Conservation (phyloP, 1,284 basidiomycete genomes). For the Puccinia novopanici region DNA sequence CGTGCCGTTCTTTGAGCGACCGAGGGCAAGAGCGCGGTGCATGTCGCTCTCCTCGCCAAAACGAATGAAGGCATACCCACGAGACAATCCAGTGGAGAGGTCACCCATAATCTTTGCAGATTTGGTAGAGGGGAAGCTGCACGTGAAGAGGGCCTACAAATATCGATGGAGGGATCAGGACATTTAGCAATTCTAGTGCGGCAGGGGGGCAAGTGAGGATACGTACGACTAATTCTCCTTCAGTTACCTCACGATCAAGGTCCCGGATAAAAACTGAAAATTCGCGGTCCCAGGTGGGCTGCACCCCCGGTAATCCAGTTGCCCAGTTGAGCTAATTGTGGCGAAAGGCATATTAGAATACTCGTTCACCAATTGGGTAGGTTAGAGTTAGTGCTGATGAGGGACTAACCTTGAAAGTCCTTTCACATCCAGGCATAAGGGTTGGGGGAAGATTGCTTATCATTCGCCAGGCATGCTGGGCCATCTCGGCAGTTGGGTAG, state of each 20-base stretch:
- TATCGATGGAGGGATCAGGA: constrained; percentile 59
- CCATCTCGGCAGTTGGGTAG: constrained; percentile 72
- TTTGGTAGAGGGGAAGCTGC: constrained; percentile 81
- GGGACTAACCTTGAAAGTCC: constrained; percentile 56
- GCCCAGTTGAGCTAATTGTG: constrained; percentile 83
- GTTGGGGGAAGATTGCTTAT: constrained; percentile 62
- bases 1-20: constrained; percentile 54
- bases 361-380: constrained; percentile 62
- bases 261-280: constrained; percentile 89
- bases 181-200: neutral
- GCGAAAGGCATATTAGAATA: constrained; percentile 63
- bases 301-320: constrained; percentile 62
- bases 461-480: constrained; percentile 65
- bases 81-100: constrained; percentile 79
- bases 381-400: constrained; percentile 3
- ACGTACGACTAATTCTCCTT: constrained; percentile 73
- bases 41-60: constrained; percentile 84
- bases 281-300: constrained; percentile 65
- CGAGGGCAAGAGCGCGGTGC: constrained; percentile 72
- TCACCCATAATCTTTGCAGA: constrained; percentile 92
- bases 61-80: constrained; percentile 84
- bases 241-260: constrained; percentile 81
- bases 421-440: constrained; percentile 64
- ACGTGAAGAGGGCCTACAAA: constrained; percentile 65
- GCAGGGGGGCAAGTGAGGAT: neutral